Evolutionary conservation across 2,329 filamentous ascomycete species (phyloP).

Genomic region (Cryphonectria carpinicola): DNA sequence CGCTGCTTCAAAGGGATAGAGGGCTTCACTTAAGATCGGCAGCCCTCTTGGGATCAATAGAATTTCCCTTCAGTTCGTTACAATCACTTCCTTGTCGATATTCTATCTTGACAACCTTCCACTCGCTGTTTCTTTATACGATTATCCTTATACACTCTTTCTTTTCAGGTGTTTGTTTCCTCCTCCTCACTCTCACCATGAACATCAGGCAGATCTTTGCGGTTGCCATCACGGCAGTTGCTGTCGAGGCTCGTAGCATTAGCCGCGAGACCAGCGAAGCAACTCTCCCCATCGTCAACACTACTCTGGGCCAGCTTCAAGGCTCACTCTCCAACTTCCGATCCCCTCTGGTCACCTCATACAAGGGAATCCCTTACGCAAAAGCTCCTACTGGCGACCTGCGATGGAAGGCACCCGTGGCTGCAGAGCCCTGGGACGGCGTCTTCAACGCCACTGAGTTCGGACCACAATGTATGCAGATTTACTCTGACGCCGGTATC

Average conservation of each 20-base stretch:
- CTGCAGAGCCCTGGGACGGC: neutral
- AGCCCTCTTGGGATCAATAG: neutral
- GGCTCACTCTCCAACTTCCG: neutral
- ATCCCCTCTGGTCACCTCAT: neutral
- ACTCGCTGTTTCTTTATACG: neutral
- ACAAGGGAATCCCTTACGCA: neutral
- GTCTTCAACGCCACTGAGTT: neutral
- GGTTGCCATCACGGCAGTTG: neutral
- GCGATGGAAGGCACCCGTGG: neutral
- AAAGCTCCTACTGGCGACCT: neutral
- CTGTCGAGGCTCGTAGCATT: constrained; percentile 1
- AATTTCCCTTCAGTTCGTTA: neutral
- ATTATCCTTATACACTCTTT: neutral
- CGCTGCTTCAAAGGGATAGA: neutral
- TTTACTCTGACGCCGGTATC: neutral
- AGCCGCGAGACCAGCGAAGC: neutral
- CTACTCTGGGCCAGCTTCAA: neutral
- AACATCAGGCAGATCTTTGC: neutral
- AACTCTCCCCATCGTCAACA: neutral
- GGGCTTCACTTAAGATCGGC: neutral
- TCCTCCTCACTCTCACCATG: neutral
- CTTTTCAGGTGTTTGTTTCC: neutral
- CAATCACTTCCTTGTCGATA: neutral
- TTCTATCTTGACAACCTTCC: neutral
- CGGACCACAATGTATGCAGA: neutral